Evolutionary conservation across 176 grass and related monocot genomes (phyloP), one percentile per base, ranked within the genome.

Genomic region (Triticum turgidum): DNA sequence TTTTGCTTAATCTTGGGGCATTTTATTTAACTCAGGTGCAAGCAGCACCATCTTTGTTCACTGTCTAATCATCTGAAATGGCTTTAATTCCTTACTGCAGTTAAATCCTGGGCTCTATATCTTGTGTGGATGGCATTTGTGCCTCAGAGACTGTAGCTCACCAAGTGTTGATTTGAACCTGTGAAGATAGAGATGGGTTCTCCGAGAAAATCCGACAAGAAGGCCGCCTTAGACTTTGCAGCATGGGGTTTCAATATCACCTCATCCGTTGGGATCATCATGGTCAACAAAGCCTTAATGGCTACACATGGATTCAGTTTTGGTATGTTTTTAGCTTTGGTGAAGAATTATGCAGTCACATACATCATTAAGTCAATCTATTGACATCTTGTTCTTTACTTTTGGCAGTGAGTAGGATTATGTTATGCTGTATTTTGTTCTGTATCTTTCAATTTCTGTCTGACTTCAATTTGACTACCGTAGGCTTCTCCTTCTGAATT

Each of bases 221-320:
- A 94, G 61, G 92, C 90, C 11, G 73, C 64, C 27, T 62, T 92
- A 30, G 95, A 97, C 87, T 80, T 92, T 22, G 90, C 88, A 17
- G 82, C 95, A 76, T 97, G 95, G 95, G 78, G 89, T 80, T 97
- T 92, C 95, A 97, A 97, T 54, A 77, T 97, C 34, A 84, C 88
- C 21, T 94, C 95, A 7, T 97, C 95, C 2, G 95, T 97, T 69
- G 95, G 87, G 76, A 88, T 97, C 84, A 97, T 97, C 85, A 94
- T 97, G 95, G 89, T 97, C 84, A 97, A 97, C 82, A 91, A 97
- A 75, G 92, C 95, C 54, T 54, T 94, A 11, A 97, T 97, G 95
- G 92, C 95, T 67, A 88, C 88, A 0, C 0, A 97, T 81, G 90
- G 90, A 11, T 97, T 97, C 88, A 91, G 84, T 82, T 97, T 97